These are phyloP conservation scores for Vanilla planifolia DNA, from an alignment of 106 monocot species.

Conservation along the genomic window DNA sequence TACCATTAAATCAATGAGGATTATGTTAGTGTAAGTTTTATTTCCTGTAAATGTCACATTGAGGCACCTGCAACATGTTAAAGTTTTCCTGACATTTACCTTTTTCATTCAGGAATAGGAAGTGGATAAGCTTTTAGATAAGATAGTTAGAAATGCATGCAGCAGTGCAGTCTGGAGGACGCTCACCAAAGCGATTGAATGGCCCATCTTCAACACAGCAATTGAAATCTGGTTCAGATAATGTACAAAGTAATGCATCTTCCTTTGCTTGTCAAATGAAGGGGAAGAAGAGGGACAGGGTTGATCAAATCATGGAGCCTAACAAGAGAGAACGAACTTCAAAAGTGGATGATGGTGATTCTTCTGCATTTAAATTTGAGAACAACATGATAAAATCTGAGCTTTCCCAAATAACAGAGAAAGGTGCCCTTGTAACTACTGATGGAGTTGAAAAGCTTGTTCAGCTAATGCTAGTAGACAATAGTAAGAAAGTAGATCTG, in stretches of 20 bases:
- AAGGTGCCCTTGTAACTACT: slow-evolving; percentile 55
- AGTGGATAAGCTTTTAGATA: slow-evolving; percentile 81
- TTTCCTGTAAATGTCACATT: not conserved
- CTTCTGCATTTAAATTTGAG: slow-evolving; percentile 30
- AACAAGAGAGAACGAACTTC: slow-evolving; percentile 48
- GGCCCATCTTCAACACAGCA: slow-evolving; percentile 61
- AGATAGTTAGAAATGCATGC: slow-evolving; percentile 95
- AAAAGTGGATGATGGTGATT: slow-evolving; percentile 61
- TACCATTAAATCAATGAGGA: slow-evolving; percentile 97
- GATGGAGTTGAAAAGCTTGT: slow-evolving; percentile 81
- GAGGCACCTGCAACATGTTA: not conserved
- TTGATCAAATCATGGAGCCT: slow-evolving; percentile 51
- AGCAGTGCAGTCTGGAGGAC: slow-evolving; percentile 80
- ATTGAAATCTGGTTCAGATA: slow-evolving; percentile 76
- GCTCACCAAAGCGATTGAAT: slow-evolving; percentile 81
- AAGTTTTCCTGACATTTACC: not conserved
- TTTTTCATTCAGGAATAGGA: slow-evolving; percentile 61
- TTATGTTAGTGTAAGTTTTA: slow-evolving; percentile 77
- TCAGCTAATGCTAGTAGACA: slow-evolving; percentile 73
- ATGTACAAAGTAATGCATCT: slow-evolving; percentile 47
- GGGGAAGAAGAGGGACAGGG: slow-evolving; percentile 76
- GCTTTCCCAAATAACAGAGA: slow-evolving; percentile 78
- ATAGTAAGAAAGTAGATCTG: slow-evolving; percentile 72
- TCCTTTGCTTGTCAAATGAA: slow-evolving; percentile 40
- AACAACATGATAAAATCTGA: slow-evolving; percentile 56